phyloP scores from a whole-genome alignment of 768 basidiomycete genomes.

The Boletales sp. region DNA sequence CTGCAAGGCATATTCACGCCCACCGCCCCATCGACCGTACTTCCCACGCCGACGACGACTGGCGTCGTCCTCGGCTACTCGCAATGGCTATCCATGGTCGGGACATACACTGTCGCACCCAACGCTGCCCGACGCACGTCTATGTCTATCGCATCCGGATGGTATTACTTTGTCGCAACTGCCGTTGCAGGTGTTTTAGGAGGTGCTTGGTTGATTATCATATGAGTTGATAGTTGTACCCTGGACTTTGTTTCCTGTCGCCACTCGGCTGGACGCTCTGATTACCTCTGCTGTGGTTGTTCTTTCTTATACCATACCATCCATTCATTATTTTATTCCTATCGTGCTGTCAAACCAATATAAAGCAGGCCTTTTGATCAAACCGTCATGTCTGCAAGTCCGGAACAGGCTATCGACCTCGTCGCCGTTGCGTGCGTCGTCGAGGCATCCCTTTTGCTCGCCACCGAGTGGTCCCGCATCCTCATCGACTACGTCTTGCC shows the following conservation, averaged over 20 bases:
- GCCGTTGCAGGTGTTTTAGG: constrained; percentile 22
- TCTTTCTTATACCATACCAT: constrained; percentile 8
- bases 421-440: constrained; percentile 56
- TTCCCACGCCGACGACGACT: constrained; percentile 24
- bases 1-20: constrained; percentile 29
- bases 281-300: not conserved
- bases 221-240: constrained; percentile 12
- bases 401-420: constrained; percentile 25
- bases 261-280: constrained; percentile 1
- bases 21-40: constrained; percentile 26
- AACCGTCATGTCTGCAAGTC: constrained; percentile 17
- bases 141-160: constrained; percentile 17
- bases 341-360: constrained; percentile 3
- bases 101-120: constrained; percentile 27
- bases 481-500: constrained; percentile 46
- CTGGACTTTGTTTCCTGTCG: constrained; percentile 8
- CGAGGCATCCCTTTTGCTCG: constrained; percentile 56
- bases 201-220: constrained; percentile 31
- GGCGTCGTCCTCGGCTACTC: constrained; percentile 28
- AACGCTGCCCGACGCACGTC: constrained; percentile 24
- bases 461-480: constrained; percentile 48
- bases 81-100: constrained; percentile 28
- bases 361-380: no score
- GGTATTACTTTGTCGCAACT: constrained; percentile 27
- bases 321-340: constrained; percentile 14